Percentiles rank a stretch among this genome's conserved stretches.
These are phyloP conservation scores for Diutina mesorugosa DNA, from an alignment of 1,139 yeast genomes.

Conservation along the genomic window DNA sequence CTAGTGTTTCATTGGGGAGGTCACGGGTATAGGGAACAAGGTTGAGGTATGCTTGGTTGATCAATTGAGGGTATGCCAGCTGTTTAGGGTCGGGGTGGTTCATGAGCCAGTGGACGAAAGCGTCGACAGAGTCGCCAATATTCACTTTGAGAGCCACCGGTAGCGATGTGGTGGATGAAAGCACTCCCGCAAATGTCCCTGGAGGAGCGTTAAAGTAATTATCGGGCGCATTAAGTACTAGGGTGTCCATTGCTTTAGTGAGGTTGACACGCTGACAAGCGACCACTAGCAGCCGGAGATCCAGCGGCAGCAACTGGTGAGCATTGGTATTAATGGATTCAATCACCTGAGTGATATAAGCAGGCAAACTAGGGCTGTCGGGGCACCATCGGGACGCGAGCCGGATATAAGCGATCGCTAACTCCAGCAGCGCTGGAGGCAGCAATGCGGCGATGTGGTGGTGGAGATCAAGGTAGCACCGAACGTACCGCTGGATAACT, in stretches of 20 bases:
- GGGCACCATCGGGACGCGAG: neutral
- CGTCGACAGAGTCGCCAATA: neutral
- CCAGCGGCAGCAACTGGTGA: neutral
- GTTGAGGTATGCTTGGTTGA: neutral
- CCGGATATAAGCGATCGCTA: neutral
- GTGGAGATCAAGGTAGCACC: conserved; percentile 19
- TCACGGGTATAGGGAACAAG: neutral
- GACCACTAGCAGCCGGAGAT: neutral
- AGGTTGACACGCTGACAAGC: neutral
- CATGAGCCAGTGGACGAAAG: neutral
- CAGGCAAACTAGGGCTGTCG: neutral
- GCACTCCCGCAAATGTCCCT: neutral
- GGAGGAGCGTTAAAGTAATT: neutral
- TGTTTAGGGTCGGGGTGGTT: neutral
- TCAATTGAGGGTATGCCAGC: neutral
- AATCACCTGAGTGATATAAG: neutral
- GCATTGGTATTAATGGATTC: neutral
- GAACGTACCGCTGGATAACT: conserved; percentile 34
- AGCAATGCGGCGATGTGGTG: neutral
- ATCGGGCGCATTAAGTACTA: neutral
- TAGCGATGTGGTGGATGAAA: neutral
- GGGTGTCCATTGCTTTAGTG: neutral
- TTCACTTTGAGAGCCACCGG: neutral
- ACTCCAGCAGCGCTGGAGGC: neutral
- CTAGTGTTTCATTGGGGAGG: neutral